Conservation (phyloP, 2,329 filamentous ascomycete genomes). For the Colletotrichum caudatum region DNA sequence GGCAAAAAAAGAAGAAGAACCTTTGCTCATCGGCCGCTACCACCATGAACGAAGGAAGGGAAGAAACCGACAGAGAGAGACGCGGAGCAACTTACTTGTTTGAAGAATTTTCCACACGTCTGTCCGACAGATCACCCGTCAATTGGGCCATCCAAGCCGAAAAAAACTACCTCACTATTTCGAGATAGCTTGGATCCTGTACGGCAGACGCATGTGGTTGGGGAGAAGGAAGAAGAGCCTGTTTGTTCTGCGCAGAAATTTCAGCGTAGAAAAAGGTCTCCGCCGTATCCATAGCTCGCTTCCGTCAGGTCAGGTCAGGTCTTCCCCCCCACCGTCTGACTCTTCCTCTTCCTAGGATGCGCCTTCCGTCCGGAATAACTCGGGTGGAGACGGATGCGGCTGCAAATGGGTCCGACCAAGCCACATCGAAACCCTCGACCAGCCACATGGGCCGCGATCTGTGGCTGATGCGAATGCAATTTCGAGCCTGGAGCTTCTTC, state of each 20-base stretch:
- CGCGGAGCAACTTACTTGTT: conserved; percentile 43
- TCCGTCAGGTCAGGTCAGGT: conserved; percentile 21
- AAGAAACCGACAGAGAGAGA: conserved; percentile 13
- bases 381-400: conserved; percentile 16
- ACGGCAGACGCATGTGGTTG: conserved; percentile 40
- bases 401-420: not conserved
- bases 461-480: conserved; percentile 17
- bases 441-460: fast-evolving
- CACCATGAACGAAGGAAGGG: conserved; percentile 31
- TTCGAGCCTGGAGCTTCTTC: not conserved
- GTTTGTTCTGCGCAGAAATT: conserved; percentile 29
- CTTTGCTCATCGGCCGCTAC: not conserved
- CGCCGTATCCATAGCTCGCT: conserved; percentile 37
- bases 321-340: conserved; percentile 16
- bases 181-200: conserved; percentile 32
- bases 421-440: not conserved
- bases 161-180: conserved; percentile 34
- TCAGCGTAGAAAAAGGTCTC: conserved; percentile 36
- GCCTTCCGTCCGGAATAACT: conserved; percentile 13
- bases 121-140: conserved; percentile 41
- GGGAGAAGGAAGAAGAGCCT: not conserved
- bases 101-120: conserved; percentile 43
- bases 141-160: conserved; percentile 43
- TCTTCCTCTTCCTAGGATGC: conserved; percentile 20
- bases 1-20: not conserved